Evolutionary conservation across 176 grass and related monocot species (phyloP), one percentile per base, ranked within the genome.

Genomic region (Zizania latifolia): DNA sequence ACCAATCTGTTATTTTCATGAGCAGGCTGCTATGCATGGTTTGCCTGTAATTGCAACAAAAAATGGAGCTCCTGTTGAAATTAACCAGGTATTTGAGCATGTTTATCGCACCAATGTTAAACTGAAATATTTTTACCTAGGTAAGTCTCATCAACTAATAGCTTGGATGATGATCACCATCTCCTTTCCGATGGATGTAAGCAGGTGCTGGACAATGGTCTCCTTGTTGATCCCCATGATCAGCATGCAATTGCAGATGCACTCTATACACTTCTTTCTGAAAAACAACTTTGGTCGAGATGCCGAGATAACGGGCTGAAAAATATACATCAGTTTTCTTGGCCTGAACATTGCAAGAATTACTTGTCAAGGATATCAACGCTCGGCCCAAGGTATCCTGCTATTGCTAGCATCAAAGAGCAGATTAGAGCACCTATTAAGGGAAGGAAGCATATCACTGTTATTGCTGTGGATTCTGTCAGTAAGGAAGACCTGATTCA

Each of bases 301-400:
- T 93, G 87, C 66, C 70, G 84, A 58, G 78, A 89, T 32, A 93
- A 93, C 76, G 90, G 87, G 21, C 55, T 83, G 81, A 83, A 79
- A 73, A 93, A 93, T 77, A 93, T 89, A 43, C 90, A 89, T 48
- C 87, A 82, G 39, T 93, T 93, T 74, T 93, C 87, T 0, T 93
- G 90, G 90, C 87, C 87, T 75, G 90, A 89, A 74, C 90, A 93
- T 75, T 93, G 90, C 81, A 89, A 86, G 68, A 93, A 89, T 46
- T 93, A 89, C 48, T 77, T 93, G 69, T 83, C 90, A 65, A 84
- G 87, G 73, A 59, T 93, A 80, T 75, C 79, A 80, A 84, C 70
- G 33, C 86, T 84, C 62, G 77, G 86, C 13, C 76, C 81, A 63
- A 89, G 61, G 28, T 71, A 26, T 59, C 71, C 71, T 60, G 61